Evolutionary conservation across 495 filamentous ascomycete genomes (phyloP), one percentile per base, ranked within the genome.

Genomic region (Aspergillus saccharolyticus): DNA sequence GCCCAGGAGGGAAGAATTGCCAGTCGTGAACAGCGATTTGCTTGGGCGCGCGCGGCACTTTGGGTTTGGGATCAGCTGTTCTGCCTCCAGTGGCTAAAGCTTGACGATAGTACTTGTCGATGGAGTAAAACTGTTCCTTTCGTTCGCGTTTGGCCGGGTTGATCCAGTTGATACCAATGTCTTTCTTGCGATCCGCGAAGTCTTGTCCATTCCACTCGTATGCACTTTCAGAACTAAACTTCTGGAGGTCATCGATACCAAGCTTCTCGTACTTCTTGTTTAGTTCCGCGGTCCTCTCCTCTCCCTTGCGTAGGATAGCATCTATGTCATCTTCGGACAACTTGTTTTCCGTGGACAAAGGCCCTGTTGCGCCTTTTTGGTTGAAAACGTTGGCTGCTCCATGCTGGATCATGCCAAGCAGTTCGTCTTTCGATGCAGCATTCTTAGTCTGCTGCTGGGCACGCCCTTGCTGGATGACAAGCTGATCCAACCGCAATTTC

Each of bases 151-250:
- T 99, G 18, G 94, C 85, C 2, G 95, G 95, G 65, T 99, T 96
- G 76, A 99, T 99, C 95, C 95, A 99, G 67, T 79, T 95, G 28
- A 96, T 81, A 42, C 91, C 91, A 58, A 99, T 89, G 44, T 96
- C 93, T 66, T 96, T 97, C 76, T 96, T 96, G 53, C 85, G 83
- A 45, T 82, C 78, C 7, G 90, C 89, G 64, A 97, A 99, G 63
- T 91, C 89, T 69, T 97, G 85, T 24, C 95, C 95, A 60, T 99
- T 97, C 95, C 95, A 99, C 67, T 97, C 93, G 58, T 99, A 99
- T 0, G 92, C 88, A 44, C 90, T 96, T 62, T 99, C 95, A 0
- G 91, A 96, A 3, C 87, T 92, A 73, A 99, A 97, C 69, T 97
- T 99, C 65, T 97, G 95, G 17, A 99, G 74, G 60, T 99, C 95